Evolutionary conservation across 2,329 filamentous ascomycete genomes (phyloP), one percentile per base, ranked within the genome.

Genomic region (Apiospora rasikravindrae): DNA sequence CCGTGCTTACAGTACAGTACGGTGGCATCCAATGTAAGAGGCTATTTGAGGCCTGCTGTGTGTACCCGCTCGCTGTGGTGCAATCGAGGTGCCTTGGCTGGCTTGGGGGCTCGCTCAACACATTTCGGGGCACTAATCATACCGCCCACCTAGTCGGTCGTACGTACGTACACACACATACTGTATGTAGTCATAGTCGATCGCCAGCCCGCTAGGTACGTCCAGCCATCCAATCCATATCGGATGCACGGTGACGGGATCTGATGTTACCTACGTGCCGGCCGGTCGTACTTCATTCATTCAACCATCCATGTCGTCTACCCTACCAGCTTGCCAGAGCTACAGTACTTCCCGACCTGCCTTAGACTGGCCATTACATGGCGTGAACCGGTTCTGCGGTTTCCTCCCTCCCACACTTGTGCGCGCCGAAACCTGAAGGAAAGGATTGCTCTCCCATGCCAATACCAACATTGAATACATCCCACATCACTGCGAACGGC

Each of bases 371-470:
- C 49, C 49, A 37, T 7, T 53, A 61, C 14, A 45, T 16, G 53
- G 13, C 8, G 37, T 22, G 33, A 40, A 64, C 57, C 57, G 57
- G 57, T 64, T 40, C 57, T 37, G 33, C 33, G 57, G 33, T 64
- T 64, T 64, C 33, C 33, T 64, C 33, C 33, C 19, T 64, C 33
- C 29, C 57, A 64, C 57, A 64, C 57, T 64, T 64, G 57, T 64
- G 57, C 57, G 33, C 40, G 19, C 57, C 57, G 57, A 64, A 64
- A 64, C 57, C 33, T 64, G 57, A 64, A 40, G 57, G 33, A 40
- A 40, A 64, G 33, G 40, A 64, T 64, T 24, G 57, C 40, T 51
- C 22, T 7, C 33, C 33, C 33, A 37, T 51, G 49, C 22, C 47
- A 24, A 51, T 51, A 51, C n/a, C 47, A 49, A 49, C 6, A 24